Evolutionary conservation across 176 grass and related monocot species (phyloP), one percentile per base, ranked within the genome.

Genomic region (Ananas comosus): DNA sequence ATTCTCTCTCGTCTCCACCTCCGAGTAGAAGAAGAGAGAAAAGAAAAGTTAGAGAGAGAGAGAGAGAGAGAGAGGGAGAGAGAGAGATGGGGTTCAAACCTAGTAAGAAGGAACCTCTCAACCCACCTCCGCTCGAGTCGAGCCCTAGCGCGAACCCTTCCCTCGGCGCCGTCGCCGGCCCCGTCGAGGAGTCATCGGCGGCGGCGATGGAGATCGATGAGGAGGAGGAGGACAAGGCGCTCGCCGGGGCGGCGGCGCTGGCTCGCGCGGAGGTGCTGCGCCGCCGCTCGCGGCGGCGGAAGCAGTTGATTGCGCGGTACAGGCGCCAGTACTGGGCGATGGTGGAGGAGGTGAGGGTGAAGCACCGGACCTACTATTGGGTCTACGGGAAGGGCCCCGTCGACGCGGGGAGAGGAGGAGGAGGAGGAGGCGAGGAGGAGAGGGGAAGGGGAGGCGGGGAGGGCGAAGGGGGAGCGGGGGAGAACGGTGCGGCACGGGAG

Each of bases 251-350:
- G 28, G 83, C 85, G 81, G 81, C 84, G 10, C 89, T 97, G 64
- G 85, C 89, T 28, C 77, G 84, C 21, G 93, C 90, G 74, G 93
- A 97, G 77, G 84, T 97, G 12, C 81, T 92, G 11, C 93, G 93
- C 14, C 84, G 86, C 19, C 80, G 89, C 1, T 59, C 65, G 8
- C 83, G 85, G 6, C 81, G 86, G 2, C 49, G 83, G 7, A 70
- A 53, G 13, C 82, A 78, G 16, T 80, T 96, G 18, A 73, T 49
- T 14, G 71, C 27, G 48, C 19, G 81, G 19, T 92, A 97, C 71
- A 72, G 81, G 53, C 70, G 63, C 2, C 81, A 90, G 4, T 92
- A 97, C 74, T 97, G 93, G 93, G 68, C 67, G 25, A 72, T 97
- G 19, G 64, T 77, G 12, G 86, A 97, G 89, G 89, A 97, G 79